A percentile compares a stretch with the other conserved stretches of the same genome.
phyloP scores from a whole-genome alignment of 768 basidiomycete genomes.

The Pisolithus marmoratus region DNA sequence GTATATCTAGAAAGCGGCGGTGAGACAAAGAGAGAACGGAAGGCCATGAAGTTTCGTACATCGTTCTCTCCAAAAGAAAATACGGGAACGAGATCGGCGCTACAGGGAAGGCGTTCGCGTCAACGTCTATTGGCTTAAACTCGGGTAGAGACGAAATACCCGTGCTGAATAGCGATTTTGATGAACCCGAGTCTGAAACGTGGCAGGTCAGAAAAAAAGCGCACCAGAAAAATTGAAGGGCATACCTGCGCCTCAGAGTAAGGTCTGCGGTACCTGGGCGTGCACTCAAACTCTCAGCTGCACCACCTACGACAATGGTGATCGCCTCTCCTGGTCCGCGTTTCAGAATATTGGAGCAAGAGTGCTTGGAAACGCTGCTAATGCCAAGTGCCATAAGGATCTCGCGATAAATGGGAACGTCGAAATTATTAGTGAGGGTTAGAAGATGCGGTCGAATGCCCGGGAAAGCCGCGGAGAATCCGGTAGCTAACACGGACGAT shows the following conservation, averaged over 20 bases:
- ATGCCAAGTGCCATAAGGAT: constrained; percentile 82
- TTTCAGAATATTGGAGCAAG: constrained; percentile 82
- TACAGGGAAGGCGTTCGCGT: constrained; percentile 21
- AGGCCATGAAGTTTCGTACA: constrained; percentile 40
- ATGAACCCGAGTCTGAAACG: constrained; percentile 79
- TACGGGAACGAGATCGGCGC: constrained; percentile 93
- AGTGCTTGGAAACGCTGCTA: constrained; percentile 85
- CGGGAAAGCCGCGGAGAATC: constrained; percentile 85
- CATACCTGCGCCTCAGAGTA: constrained; percentile 67
- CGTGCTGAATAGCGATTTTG: constrained; percentile 86
- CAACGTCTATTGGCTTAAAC: constrained; percentile 1
- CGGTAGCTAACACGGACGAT: constrained; percentile 55
- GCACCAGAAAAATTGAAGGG: background rate
- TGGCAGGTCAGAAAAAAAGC: background rate
- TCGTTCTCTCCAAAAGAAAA: constrained; percentile 99
- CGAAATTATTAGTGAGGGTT: constrained; percentile 86
- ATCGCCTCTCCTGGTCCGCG: constrained; percentile 64
- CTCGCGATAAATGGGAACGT: constrained; percentile 90
- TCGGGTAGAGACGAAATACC: constrained; percentile 41
- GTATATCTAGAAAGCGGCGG: constrained; percentile 61
- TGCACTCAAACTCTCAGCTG: constrained; percentile 89
- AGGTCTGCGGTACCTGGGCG: constrained; percentile 95
- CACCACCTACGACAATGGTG: constrained; percentile 94
- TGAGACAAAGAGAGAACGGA: background rate
- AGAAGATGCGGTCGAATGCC: constrained; percentile 91